Percentiles rank a stretch among this genome's conserved stretches.
phyloP scores from a whole-genome alignment of 1,284 basidiomycete species.

The Ceratobasidium sp. region DNA sequence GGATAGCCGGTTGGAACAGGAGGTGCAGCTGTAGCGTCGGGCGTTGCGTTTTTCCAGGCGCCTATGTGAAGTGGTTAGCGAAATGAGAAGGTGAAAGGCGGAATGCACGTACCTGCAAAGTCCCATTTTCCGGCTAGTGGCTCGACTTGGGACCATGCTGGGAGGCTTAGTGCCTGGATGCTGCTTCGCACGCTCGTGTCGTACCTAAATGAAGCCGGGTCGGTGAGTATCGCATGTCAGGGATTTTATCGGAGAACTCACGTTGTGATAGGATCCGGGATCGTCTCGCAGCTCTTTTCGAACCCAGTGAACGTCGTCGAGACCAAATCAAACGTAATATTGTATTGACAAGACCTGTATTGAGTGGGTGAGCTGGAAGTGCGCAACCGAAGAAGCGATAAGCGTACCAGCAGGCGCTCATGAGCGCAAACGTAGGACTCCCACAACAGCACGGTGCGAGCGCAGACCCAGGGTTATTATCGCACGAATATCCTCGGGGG shows the following conservation, averaged over 20 bases:
- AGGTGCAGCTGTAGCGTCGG: constrained; percentile 1
- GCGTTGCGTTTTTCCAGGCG: constrained; percentile 35
- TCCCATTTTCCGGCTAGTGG: constrained; percentile 39
- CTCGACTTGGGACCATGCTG: constrained; percentile 23
- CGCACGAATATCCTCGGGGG: constrained; percentile 21
- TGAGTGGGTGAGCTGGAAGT: background rate
- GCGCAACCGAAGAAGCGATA: background rate
- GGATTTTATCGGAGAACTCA: background rate
- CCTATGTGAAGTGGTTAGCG: background rate
- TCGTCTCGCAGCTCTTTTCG: constrained; percentile 25
- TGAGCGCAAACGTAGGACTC: constrained; percentile 41
- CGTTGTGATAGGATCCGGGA: constrained; percentile 37
- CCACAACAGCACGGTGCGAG: constrained; percentile 40
- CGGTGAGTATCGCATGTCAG: too few species aligned
- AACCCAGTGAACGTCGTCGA: constrained; percentile 36
- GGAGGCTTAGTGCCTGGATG: constrained; percentile 26
- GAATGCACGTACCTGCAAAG: constrained; percentile 9
- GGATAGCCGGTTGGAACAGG: constrained; percentile 36
- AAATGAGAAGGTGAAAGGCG: background rate
- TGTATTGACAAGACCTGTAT: constrained; percentile 36
- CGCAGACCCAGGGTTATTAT: constrained; percentile 3
- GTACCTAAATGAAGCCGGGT: background rate
- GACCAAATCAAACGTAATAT: constrained; percentile 40
- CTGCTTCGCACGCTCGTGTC: constrained; percentile 22
- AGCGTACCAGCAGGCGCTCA: constrained; percentile 40